phyloP scores from a whole-genome alignment of 2,329 filamentous ascomycete genomes.

The Aspergillus sp. region DNA sequence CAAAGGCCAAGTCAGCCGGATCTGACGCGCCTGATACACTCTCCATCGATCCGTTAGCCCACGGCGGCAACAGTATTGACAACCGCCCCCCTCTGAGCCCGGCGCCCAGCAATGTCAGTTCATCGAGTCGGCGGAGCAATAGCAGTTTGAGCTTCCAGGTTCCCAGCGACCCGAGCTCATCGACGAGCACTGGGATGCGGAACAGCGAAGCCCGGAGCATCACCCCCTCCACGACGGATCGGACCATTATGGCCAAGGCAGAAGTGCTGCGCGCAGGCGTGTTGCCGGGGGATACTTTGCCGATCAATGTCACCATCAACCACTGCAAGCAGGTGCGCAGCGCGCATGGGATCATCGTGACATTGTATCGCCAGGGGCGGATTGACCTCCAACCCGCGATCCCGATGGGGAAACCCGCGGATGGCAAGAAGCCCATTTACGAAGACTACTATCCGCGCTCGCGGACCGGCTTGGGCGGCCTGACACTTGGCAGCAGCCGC shows the following conservation, averaged over 20 bases:
- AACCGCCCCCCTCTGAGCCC: constrained; percentile 48
- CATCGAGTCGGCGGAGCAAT: constrained; percentile 68
- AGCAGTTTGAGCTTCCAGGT: constrained; percentile 63
- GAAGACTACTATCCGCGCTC: constrained; percentile 87
- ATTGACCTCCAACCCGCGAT: constrained; percentile 76
- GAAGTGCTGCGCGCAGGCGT: constrained; percentile 81
- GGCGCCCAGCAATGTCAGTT: constrained; percentile 68
- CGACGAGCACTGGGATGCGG: constrained; percentile 36
- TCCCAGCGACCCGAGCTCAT: constrained; percentile 46
- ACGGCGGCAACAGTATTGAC: constrained; percentile 32
- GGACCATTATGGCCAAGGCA: constrained; percentile 82
- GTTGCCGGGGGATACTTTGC: constrained; percentile 79
- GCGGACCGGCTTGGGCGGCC: constrained; percentile 78
- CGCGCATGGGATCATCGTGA: constrained; percentile 88
- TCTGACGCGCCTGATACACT: constrained; percentile 48
- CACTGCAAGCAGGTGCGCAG: constrained; percentile 90
- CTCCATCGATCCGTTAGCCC: constrained; percentile 49
- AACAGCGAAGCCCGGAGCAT: constrained; percentile 54
- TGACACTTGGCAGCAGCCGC: constrained; percentile 82
- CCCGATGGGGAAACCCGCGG: constrained; percentile 61
- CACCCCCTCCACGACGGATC: constrained; percentile 61
- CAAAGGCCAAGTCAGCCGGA: constrained; percentile 48
- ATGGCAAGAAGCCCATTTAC: constrained; percentile 69
- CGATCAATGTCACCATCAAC: constrained; percentile 77
- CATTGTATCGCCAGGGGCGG: constrained; percentile 84